These are phyloP conservation scores for Ichthyophthirius multifiliis DNA, from an alignment of 169 alveolate species.

Conservation along the genomic window DNA sequence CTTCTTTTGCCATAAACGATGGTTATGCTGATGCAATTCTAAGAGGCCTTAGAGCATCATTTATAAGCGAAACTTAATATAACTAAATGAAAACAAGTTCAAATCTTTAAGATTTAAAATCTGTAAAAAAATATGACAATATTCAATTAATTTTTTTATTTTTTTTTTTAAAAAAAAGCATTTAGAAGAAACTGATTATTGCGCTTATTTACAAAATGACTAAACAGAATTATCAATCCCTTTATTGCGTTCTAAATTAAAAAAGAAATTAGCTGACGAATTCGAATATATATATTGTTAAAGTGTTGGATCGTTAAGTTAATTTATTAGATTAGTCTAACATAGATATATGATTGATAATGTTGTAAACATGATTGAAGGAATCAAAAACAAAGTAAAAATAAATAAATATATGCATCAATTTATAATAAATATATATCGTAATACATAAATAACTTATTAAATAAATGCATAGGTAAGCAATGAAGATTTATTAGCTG, in stretches of 20 bases:
- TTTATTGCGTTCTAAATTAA: slow-evolving; percentile 88
- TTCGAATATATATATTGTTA: slow-evolving; percentile 82
- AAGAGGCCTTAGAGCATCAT: slow-evolving; percentile 95
- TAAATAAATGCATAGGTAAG: not conserved
- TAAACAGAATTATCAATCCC: slow-evolving; percentile 91
- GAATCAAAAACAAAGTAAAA: slow-evolving; percentile 89
- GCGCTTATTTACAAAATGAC: slow-evolving; percentile 92
- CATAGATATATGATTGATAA: slow-evolving; percentile 98
- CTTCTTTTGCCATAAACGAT: slow-evolving; percentile 93
- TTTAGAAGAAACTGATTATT: slow-evolving; percentile 97
- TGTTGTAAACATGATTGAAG: slow-evolving; percentile 97
- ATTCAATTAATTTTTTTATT: too few relatives aligned
- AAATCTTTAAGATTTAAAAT: slow-evolving; percentile 72
- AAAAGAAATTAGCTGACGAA: slow-evolving; percentile 96
- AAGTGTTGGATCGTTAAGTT: slow-evolving; percentile 70
- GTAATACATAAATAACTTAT: not conserved
- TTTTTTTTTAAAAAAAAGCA: slow-evolving; percentile 63
- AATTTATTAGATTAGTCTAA: slow-evolving; percentile 60
- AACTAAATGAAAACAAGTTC: slow-evolving; percentile 70
- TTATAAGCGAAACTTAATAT: slow-evolving; percentile 94
- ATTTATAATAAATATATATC: not conserved
- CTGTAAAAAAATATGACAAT: slow-evolving; percentile 15
- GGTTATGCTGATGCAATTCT: slow-evolving; percentile 97
- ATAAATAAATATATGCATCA: not conserved
- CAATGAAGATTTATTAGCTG: slow-evolving; percentile 85